Conservation (phyloP, 257 asterid genomes). For the Voacanga thouarsii region DNA sequence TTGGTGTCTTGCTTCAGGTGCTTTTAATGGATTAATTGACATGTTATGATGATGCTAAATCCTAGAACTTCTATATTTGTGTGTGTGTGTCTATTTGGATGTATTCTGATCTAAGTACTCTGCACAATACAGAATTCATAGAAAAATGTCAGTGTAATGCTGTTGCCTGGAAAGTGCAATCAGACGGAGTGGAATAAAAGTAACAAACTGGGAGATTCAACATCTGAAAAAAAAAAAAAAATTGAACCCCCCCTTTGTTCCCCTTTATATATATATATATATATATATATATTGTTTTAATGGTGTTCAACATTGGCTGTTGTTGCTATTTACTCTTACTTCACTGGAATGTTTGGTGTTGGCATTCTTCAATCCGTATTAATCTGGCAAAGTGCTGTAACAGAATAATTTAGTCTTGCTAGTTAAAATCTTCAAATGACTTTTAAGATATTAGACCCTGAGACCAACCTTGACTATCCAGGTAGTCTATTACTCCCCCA, state of each 20-base stretch:
- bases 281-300: no score
- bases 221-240: neutral
- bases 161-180: neutral
- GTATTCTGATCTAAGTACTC: neutral
- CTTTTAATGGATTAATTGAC: slow-evolving; percentile 17
- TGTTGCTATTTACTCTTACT: neutral
- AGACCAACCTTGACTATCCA: neutral
- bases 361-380: neutral
- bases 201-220: neutral
- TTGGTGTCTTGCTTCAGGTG: slow-evolving; percentile 92
- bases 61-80: neutral
- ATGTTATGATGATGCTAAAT: neutral
- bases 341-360: no score
- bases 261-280: no score
- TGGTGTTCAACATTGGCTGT: neutral
- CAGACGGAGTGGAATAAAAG: neutral
- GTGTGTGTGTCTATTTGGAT: neutral
- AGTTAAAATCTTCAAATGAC: no score
- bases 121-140: neutral
- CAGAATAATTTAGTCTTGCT: no score
- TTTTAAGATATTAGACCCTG: neutral
- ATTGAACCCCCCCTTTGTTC: no score
- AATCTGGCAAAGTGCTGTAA: neutral
- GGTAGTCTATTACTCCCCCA: neutral
- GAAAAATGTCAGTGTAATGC: neutral